Conservation (phyloP, 805 yeast genomes). For the Ogataea angusta region DNA sequence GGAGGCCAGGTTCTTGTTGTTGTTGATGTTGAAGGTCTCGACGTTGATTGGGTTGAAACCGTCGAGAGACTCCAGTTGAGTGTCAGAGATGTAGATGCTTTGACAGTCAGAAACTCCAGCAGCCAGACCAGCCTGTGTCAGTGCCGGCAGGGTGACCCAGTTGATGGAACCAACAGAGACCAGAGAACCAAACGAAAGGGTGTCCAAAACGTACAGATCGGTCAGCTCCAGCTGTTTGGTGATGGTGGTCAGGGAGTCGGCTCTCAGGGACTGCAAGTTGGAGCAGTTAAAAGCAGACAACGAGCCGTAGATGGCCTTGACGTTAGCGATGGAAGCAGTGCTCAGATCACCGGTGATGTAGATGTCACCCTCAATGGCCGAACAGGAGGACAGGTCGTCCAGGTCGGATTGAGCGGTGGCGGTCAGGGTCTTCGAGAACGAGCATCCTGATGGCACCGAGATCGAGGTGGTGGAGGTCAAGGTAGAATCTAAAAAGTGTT, state of each 20-base stretch:
- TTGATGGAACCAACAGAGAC: slow-evolving; percentile 76
- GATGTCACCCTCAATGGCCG: slow-evolving; percentile 77
- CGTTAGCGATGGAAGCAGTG: slow-evolving; percentile 66
- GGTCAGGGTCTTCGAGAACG: slow-evolving; percentile 57
- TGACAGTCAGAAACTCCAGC: slow-evolving; percentile 71
- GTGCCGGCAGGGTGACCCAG: slow-evolving; percentile 85
- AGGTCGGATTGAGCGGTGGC: slow-evolving; percentile 80
- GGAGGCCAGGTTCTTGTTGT: slow-evolving; percentile 75
- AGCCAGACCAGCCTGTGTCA: slow-evolving; percentile 63
- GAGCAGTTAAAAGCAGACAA: slow-evolving; percentile 66
- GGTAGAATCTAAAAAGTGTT: slow-evolving; percentile 40
- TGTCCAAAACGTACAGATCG: slow-evolving; percentile 60
- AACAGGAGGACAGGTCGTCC: slow-evolving; percentile 69
- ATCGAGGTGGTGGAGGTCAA: slow-evolving; percentile 49
- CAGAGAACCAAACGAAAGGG: slow-evolving; percentile 73
- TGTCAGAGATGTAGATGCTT: slow-evolving; percentile 68
- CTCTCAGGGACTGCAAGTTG: slow-evolving; percentile 59
- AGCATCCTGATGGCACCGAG: slow-evolving; percentile 58
- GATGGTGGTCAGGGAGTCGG: slow-evolving; percentile 74
- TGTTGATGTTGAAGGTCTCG: slow-evolving; percentile 76
- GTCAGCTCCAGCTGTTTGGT: slow-evolving; percentile 64
- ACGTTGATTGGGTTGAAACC: slow-evolving; percentile 54
- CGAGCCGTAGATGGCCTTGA: slow-evolving; percentile 75
- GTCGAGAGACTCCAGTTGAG: slow-evolving; percentile 61
- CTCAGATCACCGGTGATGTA: slow-evolving; percentile 63